Evolutionary conservation across 139 green algal species (phyloP).

Genomic region (Monoraphidium neglectum): DNA sequence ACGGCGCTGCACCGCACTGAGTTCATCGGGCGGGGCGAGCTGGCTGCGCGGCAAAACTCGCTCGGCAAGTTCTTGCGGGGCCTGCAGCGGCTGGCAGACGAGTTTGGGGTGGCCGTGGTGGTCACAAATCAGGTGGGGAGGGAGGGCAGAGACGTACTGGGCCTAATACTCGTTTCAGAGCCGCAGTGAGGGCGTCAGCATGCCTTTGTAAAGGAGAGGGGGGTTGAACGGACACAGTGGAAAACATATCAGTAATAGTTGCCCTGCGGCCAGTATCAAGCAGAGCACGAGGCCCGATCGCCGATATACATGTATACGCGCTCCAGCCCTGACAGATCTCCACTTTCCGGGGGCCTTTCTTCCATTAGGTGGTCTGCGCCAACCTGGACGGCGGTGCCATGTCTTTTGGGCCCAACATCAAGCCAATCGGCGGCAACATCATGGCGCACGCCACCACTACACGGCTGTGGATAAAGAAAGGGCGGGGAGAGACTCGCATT

Average conservation of each 20-base stretch:
- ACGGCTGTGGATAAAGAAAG: constrained; percentile 91
- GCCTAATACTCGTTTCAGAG: no score
- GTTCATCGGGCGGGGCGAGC: constrained; percentile 90
- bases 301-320: no score
- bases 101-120: constrained; percentile 96
- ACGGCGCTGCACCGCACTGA: constrained; percentile 93
- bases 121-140: constrained; percentile 96
- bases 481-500: constrained; percentile 78
- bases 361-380: constrained; percentile 75
- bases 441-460: constrained; percentile 99
- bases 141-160: no score
- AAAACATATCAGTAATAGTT: no score
- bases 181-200: no score
- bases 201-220: no score
- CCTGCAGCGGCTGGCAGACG: constrained; percentile 90
- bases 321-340: no score
- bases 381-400: constrained; percentile 90
- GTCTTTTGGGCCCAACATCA: constrained; percentile 92
- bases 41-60: constrained; percentile 85
- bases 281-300: no score
- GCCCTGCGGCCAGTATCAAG: no score
- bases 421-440: constrained; percentile 99
- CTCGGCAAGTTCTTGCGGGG: constrained; percentile 88
- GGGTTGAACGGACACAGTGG: no score
- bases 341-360: no score